Evolutionary conservation across 2,329 filamentous ascomycete species (phyloP).

Genomic region (Diaporthe vaccinii): DNA sequence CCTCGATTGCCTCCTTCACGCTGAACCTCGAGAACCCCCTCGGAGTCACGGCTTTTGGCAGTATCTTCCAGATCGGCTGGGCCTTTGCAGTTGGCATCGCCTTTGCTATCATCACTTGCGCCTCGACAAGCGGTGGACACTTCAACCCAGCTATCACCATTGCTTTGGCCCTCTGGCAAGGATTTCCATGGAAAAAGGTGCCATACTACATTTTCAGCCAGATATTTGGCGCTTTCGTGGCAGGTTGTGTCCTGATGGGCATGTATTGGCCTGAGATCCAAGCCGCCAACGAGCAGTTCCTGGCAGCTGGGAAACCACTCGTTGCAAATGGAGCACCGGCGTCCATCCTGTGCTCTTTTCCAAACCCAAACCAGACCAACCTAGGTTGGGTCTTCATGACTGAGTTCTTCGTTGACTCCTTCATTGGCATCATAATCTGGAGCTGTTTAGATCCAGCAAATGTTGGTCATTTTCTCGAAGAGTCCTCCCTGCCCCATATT

Average conservation of each 20-base stretch:
- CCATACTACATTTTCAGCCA: slow-evolving; percentile 70
- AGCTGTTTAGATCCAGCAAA: slow-evolving; percentile 69
- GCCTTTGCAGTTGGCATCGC: slow-evolving; percentile 70
- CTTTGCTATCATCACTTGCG: slow-evolving; percentile 70
- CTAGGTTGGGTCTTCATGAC: slow-evolving; percentile 69
- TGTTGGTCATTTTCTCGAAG: slow-evolving; percentile 27
- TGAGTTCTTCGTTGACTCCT: slow-evolving; percentile 71
- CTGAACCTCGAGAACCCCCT: slow-evolving; percentile 58
- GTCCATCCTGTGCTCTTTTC: slow-evolving; percentile 68
- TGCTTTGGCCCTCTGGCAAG: slow-evolving; percentile 64
- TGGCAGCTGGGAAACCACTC: slow-evolving; percentile 51
- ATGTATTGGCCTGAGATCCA: slow-evolving; percentile 66
- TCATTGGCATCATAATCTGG: slow-evolving; percentile 71
- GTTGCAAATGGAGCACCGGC: slow-evolving; percentile 62
- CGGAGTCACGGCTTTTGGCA: slow-evolving; percentile 54
- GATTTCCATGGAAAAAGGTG: slow-evolving; percentile 71
- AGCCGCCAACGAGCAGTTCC: slow-evolving; percentile 50
- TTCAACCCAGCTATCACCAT: slow-evolving; percentile 67
- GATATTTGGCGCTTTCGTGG: slow-evolving; percentile 68
- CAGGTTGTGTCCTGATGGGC: slow-evolving; percentile 66
- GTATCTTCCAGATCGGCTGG: slow-evolving; percentile 67
- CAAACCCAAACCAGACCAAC: slow-evolving; percentile 62
- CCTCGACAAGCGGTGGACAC: slow-evolving; percentile 66
- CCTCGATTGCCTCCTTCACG: slow-evolving; percentile 65
- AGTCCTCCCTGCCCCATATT: neutral